Evolutionary conservation across 495 filamentous ascomycete species (phyloP).

Genomic region (Annulohypoxylon bovei): DNA sequence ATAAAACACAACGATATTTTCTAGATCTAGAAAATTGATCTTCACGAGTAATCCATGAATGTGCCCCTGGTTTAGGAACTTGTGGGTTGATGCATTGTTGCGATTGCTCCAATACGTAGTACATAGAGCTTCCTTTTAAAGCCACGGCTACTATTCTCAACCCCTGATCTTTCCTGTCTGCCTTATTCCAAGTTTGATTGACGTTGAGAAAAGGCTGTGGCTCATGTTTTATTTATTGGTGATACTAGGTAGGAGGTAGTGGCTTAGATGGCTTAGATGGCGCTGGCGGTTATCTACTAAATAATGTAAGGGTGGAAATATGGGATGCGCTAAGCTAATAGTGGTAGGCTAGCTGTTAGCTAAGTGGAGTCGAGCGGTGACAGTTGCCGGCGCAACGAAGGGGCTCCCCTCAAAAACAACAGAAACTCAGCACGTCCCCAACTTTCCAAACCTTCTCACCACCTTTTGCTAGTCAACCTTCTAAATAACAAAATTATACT

Average conservation of each 20-base stretch:
- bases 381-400: background rate
- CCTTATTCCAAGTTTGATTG: background rate
- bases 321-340: background rate
- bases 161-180: background rate
- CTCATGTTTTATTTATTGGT: background rate
- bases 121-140: background rate
- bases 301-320: background rate
- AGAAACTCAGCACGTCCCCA: background rate
- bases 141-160: background rate
- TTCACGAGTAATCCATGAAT: background rate
- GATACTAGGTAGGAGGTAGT: no score
- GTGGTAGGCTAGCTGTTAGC: background rate
- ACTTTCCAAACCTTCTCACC: background rate
- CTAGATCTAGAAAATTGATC: background rate
- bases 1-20: background rate
- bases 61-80: background rate
- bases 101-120: no score
- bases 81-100: background rate
- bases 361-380: background rate
- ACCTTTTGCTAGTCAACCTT: background rate
- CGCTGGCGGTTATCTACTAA: background rate
- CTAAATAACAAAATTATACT: background rate
- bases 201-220: background rate
- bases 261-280: background rate
- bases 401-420: background rate